Percentiles rank a stretch among this genome's conserved stretches.
Conservation (phyloP, 2,329 filamentous ascomycete species). For the Botrytis byssoidea region DNA sequence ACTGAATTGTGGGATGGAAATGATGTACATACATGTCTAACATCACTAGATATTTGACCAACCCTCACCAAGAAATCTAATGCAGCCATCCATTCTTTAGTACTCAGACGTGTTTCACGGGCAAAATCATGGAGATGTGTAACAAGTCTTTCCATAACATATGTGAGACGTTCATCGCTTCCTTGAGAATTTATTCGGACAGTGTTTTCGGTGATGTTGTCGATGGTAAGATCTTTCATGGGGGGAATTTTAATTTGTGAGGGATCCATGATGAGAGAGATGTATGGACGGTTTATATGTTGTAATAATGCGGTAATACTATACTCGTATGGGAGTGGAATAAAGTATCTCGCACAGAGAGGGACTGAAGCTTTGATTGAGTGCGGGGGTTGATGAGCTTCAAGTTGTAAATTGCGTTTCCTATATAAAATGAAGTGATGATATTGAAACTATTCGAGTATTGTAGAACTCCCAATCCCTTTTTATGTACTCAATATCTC, state of each 20-base stretch:
- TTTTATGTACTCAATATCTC: not conserved
- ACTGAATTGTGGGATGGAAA: not conserved
- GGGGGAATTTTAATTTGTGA: constrained; percentile 41
- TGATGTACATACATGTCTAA: constrained; percentile 60
- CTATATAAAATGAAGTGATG: not conserved
- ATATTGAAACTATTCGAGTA: not conserved
- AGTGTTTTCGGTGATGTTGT: constrained; percentile 78
- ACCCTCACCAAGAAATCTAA: constrained; percentile 69
- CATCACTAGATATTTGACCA: constrained; percentile 71
- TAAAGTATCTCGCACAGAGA: not conserved
- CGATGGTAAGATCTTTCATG: constrained; percentile 70
- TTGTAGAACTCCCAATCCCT: not conserved
- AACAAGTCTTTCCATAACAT: constrained; percentile 70
- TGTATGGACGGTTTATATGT: not conserved
- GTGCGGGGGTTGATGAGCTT: not conserved
- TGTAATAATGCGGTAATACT: no score
- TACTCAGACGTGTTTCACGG: constrained; percentile 72
- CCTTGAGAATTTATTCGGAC: constrained; percentile 72
- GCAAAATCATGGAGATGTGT: constrained; percentile 80
- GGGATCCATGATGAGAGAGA: constrained; percentile 27
- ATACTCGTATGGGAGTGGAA: not conserved
- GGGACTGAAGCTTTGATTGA: not conserved
- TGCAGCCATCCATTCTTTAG: constrained; percentile 74
- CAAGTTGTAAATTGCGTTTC: not conserved
- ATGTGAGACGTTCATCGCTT: constrained; percentile 63